Evolutionary conservation across 1,284 basidiomycete species (phyloP), one percentile per base, ranked within the genome.

Genomic region (Melampsora americana): DNA sequence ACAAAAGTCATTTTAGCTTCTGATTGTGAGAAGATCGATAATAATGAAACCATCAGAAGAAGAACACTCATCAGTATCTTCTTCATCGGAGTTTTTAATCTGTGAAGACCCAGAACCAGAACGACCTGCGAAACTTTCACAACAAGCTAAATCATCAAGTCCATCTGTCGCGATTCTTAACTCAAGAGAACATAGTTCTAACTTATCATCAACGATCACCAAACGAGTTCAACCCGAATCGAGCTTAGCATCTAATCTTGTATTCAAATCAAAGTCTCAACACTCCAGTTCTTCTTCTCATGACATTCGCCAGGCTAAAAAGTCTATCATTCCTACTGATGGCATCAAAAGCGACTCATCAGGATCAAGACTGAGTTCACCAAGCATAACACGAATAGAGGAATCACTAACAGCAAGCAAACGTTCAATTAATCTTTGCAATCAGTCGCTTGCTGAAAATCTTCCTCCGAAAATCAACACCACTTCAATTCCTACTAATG

Each of bases 31-130:
- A n/a, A n/a, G n/a, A 42, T 42, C 39, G 39, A 42, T 42, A 9
- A 42, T 42, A 5, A 42, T 42, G 39, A 42, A 42, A 42, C 39
- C 39, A 42, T 42, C 39, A 42, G 39, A 42, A 1, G 39, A 42
- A 42, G 39, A 42, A 42, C 39, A 14, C 53, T 56, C 53, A 56
- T 56, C 18, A 6, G 3, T n/a, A 56, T n/a, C 20, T 14, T 14
- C 53, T 28, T 23, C 53, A 56, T 42, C 39, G 6, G 39, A 56
- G 4, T 56, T 56, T 12, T 1, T 56, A 6, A 56, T 56, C 18
- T 56, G n/a, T 12, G 53, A 42, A 42, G 39, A 56, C 53, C n/a
- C 53, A 23, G 53, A 56, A 56, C 53, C 53, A 28, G 53, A 56
- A 56, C 53, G 53, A 28, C 53, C n/a, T 28, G 53, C 20, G 53